These are phyloP conservation scores for Fraxinus ornus DNA, from an alignment of 305 asterid species.

Conservation along the genomic window DNA sequence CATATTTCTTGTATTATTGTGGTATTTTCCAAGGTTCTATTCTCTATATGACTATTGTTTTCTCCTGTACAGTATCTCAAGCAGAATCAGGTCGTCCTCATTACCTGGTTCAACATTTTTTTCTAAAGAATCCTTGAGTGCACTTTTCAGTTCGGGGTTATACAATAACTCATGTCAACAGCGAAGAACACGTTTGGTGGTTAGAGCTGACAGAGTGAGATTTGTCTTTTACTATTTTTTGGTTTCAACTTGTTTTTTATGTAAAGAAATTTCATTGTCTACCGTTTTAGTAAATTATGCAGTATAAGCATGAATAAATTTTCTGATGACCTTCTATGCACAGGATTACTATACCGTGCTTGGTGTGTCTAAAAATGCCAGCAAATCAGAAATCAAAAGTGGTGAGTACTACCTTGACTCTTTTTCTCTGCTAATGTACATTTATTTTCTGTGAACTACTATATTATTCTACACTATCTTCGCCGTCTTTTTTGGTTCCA, in stretches of 20 bases:
- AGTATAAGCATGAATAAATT: neutral
- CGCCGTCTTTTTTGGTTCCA: neutral
- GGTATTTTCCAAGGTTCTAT: neutral
- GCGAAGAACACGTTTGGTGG: slow-evolving; percentile 61
- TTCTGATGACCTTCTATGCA: slow-evolving; percentile 15
- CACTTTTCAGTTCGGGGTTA: slow-evolving; percentile 51
- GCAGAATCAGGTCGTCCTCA: slow-evolving; percentile 56
- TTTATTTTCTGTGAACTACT: neutral
- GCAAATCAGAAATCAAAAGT: slow-evolving; percentile 88
- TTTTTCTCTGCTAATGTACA: neutral
- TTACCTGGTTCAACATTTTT: slow-evolving; percentile 61
- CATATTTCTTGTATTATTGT: neutral
- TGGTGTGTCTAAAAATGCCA: slow-evolving; percentile 78
- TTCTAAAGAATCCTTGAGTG: slow-evolving; percentile 54
- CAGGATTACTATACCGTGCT: slow-evolving; percentile 93
- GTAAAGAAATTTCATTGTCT: neutral
- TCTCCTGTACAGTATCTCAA: slow-evolving; percentile 52
- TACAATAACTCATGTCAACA: slow-evolving; percentile 39
- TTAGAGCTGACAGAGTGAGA: slow-evolving; percentile 88
- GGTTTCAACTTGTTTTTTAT: neutral
- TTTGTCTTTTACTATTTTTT: neutral
- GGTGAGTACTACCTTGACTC: slow-evolving; percentile 48
- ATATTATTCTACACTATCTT: neutral
- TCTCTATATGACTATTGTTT: slow-evolving; percentile 14
- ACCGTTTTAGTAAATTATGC: neutral